Conservation (phyloP, 1,284 basidiomycete genomes). For the Naganishia cerealis region DNA sequence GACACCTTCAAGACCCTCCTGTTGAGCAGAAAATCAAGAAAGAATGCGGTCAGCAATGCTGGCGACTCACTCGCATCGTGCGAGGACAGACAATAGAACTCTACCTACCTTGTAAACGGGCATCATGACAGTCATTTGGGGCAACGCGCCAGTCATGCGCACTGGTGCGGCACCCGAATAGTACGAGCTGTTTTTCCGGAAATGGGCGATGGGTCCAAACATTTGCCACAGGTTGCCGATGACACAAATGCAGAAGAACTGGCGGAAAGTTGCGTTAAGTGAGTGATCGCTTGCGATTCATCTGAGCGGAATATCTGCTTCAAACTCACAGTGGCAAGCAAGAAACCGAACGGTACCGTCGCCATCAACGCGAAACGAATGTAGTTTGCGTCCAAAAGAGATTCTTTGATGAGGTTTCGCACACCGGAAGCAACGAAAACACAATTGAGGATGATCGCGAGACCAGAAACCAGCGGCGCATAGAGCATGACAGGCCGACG, state of each 20-base stretch:
- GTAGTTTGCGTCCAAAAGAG: slow-evolving; percentile 65
- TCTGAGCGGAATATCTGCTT: neutral
- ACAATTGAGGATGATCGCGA: slow-evolving; percentile 58
- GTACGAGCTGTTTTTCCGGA: slow-evolving; percentile 59
- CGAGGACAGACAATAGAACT: neutral
- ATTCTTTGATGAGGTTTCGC: slow-evolving; percentile 67
- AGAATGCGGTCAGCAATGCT: too few species aligned
- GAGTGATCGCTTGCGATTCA: neutral
- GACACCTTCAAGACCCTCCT: slow-evolving; percentile 62
- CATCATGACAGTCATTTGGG: slow-evolving; percentile 64
- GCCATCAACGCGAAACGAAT: slow-evolving; percentile 65
- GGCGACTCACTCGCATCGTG: neutral
- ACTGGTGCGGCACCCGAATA: slow-evolving; percentile 58
- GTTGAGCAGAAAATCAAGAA: neutral
- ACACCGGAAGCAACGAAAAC: slow-evolving; percentile 61
- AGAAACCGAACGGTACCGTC: slow-evolving; percentile 68
- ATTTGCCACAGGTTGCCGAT: slow-evolving; percentile 50
- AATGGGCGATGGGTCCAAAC: slow-evolving; percentile 60
- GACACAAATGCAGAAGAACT: slow-evolving; percentile 55
- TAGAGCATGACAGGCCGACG: slow-evolving; percentile 67
- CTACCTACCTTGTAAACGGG: slow-evolving; percentile 60
- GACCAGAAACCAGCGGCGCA: slow-evolving; percentile 73
- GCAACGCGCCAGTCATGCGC: slow-evolving; percentile 51
- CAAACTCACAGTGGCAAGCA: slow-evolving; percentile 65
- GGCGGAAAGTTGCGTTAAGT: slow-evolving; percentile 25